Evolutionary conservation across 257 asterid species (phyloP).

Genomic region (Agastache rugosa): DNA sequence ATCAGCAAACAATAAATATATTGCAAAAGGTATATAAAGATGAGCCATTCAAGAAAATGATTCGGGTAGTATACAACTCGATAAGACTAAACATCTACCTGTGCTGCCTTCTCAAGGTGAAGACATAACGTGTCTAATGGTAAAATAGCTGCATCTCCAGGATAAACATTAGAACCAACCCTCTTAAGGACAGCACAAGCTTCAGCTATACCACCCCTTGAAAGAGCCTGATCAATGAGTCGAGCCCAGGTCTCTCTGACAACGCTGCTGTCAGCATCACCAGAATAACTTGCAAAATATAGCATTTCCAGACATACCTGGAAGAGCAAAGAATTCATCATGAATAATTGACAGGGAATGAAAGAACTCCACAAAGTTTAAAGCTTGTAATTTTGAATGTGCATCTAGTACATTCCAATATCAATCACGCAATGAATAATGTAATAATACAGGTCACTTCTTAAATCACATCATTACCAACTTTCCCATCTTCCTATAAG

Average conservation of each 20-base stretch:
- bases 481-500: background rate
- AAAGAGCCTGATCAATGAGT: conserved; percentile 90
- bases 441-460: background rate
- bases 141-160: conserved; percentile 86
- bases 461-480: background rate
- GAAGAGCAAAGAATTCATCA: conserved; percentile 26
- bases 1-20: background rate
- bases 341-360: background rate
- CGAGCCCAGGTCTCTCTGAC: conserved; percentile 95
- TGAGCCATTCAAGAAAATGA: background rate
- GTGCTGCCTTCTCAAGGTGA: conserved; percentile 94
- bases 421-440: background rate
- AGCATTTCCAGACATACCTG: conserved; percentile 95
- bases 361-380: background rate
- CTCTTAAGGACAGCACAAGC: conserved; percentile 90
- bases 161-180: conserved; percentile 79
- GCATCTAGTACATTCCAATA: background rate
- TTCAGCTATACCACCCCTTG: conserved; percentile 93
- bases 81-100: conserved; percentile 41
- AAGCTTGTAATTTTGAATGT: background rate
- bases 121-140: conserved; percentile 89
- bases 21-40: background rate
- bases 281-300: conserved; percentile 93
- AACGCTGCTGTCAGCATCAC: conserved; percentile 93
- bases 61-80: background rate